Base-by-base conservation (phyloP, 148 eudicot genomes). In the Camellia lanceoleosa region DNA sequence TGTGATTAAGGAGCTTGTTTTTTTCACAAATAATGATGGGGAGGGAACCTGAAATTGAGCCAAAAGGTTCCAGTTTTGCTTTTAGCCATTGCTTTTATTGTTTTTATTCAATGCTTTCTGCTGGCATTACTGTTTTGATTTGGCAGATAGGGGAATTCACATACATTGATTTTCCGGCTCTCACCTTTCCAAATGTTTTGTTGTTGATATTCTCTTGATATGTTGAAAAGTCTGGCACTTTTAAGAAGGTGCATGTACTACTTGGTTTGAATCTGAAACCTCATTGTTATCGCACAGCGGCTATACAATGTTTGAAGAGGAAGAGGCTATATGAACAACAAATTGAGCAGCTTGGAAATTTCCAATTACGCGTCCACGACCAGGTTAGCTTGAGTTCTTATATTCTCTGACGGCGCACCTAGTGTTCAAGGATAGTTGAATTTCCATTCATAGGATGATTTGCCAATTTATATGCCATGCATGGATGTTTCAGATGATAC, bases 261-360 rank as follows among this genome's bases (percentile, higher is more conserved):
- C 20, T 41, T 69, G 14, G 59, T 59, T 66, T 44, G 16, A 61
- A 55, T 67, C 78, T 58, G 23, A 14, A 80, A 61, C 58, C 43
- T 70, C 51, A 30, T 68, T 85, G 43, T 23, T 42, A 30, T 62
- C 4, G 43, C 78, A 59, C 87, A 88, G 90, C 90, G 52, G 90
- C 89, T 58, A 80, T 86, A 75, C 87, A 82, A 67, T 88, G 90
- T 80, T 84, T 88, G 79, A 88, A 86, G 84, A 75, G 84, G 75
- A 88, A 88, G 75, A 88, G 85, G 68, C 83, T 82, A 15, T 80
- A 82, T 68, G 90, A 88, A 75, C 88, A 84, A 41, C 87, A 88
- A 84, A 76, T 86, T 74, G 90, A 88, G 81, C 87, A 86, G 75
- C 90, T 88, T 58, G 90, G 89, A 23, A 88, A 88, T 76, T 88